A percentile compares a stretch with the other conserved stretches of the same genome.
Conservation (phyloP, 2,329 filamentous ascomycete species). For the Rhexocercosporidium sp. region DNA sequence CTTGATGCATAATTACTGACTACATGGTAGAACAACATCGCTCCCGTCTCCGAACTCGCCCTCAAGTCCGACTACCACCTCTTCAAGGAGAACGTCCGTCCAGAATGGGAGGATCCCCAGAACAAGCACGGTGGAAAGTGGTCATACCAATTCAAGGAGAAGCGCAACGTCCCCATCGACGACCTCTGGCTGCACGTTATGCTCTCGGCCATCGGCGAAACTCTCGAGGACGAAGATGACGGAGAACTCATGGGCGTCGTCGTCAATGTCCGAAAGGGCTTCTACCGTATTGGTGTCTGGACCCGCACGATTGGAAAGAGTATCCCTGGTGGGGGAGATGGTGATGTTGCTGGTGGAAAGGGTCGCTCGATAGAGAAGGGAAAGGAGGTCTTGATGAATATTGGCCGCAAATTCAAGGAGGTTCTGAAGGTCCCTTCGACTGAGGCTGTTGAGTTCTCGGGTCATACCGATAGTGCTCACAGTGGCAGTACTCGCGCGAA, state of each 20-base stretch:
- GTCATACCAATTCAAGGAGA: conserved; percentile 98
- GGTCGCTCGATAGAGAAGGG: conserved; percentile 81
- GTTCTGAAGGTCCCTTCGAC: conserved; percentile 77
- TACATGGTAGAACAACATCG: conserved; percentile 87
- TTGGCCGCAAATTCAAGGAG: conserved; percentile 92
- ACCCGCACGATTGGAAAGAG: conserved; percentile 91
- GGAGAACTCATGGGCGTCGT: conserved; percentile 99
- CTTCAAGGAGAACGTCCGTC: conserved; percentile 96
- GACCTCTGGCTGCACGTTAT: conserved; percentile 97
- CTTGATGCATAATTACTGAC: conserved; percentile 16
- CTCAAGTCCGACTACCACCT: conserved; percentile 99
- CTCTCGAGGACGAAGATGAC: conserved; percentile 94
- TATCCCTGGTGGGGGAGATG: conserved; percentile 76
- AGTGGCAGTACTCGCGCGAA: conserved; percentile 93
- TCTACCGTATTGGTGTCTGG: conserved; percentile 98
- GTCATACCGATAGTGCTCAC: conserved; percentile 93
- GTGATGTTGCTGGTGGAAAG: conserved; percentile 76
- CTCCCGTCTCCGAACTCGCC: conserved; percentile 90
- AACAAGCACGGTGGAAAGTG: conserved; percentile 99
- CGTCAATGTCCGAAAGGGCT: conserved; percentile 97
- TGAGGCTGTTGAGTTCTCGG: conserved; percentile 91
- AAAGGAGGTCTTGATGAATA: conserved; percentile 80
- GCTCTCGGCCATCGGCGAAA: conserved; percentile 96
- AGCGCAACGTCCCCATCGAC: conserved; percentile 89
- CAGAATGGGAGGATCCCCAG: conserved; percentile 97